A percentile compares a stretch with the other conserved stretches of the same genome.
Conservation (phyloP, 768 basidiomycete species). For the Suillus occidentalis region DNA sequence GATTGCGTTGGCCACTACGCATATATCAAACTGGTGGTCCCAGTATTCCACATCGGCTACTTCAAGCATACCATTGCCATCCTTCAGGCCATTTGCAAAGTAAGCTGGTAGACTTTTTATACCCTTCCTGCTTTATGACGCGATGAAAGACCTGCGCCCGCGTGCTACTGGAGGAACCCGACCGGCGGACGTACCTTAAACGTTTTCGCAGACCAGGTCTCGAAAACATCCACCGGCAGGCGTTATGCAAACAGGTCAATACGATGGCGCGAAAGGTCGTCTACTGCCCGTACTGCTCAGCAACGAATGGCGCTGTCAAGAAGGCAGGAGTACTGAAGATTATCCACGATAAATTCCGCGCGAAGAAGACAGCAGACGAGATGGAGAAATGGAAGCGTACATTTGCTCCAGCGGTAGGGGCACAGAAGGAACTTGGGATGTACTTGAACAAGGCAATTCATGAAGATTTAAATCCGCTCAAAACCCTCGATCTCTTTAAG, state of each 20-base stretch:
- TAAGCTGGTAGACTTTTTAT: constrained; percentile 25
- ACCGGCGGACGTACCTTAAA: constrained; percentile 80
- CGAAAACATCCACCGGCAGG: constrained; percentile 89
- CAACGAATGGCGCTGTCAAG: constrained; percentile 94
- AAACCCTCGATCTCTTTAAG: constrained; percentile 89
- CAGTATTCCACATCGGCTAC: constrained; percentile 98
- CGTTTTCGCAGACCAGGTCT: constrained; percentile 89
- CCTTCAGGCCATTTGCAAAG: constrained; percentile 97
- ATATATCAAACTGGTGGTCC: constrained; percentile 95
- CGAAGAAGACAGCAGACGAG: constrained; percentile 88
- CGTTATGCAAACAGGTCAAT: constrained; percentile 83
- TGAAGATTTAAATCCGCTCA: constrained; percentile 93
- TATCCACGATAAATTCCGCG: constrained; percentile 95
- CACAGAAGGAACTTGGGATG: constrained; percentile 81
- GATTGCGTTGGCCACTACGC: constrained; percentile 99
- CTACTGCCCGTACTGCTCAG: constrained; percentile 90
- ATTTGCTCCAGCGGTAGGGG: constrained; percentile 79
- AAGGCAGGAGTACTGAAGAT: constrained; percentile 95
- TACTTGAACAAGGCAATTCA: constrained; percentile 86
- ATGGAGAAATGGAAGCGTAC: constrained; percentile 85
- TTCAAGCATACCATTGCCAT: constrained; percentile 95
- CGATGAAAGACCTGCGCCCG: constrained; percentile 80
- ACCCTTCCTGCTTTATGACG: constrained; percentile 2
- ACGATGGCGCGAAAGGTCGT: constrained; percentile 84
- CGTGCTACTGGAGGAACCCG: constrained; percentile 84